phyloP scores from a whole-genome alignment of 2,329 filamentous ascomycete genomes.

The Fusarium coicis region DNA sequence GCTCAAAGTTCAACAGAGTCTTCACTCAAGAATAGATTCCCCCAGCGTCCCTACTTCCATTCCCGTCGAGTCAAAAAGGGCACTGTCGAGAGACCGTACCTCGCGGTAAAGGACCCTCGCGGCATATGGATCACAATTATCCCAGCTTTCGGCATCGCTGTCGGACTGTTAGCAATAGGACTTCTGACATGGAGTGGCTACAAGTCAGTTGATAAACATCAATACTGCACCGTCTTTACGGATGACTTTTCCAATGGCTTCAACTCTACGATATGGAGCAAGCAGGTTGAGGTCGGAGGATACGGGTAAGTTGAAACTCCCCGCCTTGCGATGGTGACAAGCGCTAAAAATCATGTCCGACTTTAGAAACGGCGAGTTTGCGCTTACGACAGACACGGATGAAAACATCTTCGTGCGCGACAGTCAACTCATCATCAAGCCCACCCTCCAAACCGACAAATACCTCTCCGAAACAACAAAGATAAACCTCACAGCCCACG shows the following conservation, averaged over 20 bases:
- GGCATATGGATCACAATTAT: background rate
- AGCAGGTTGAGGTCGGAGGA: background rate
- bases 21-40: background rate
- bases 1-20: background rate
- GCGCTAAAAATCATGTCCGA: accelerated
- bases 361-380: background rate
- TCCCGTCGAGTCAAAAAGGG: background rate
- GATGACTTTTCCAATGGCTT: background rate
- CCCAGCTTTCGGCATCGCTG: background rate
- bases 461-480: background rate
- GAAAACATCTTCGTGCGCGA: background rate
- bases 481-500: background rate
- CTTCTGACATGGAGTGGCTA: background rate
- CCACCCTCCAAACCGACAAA: background rate
- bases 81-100: background rate
- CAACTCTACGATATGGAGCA: background rate
- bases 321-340: accelerated
- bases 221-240: background rate
- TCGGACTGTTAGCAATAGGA: background rate
- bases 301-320: background rate
- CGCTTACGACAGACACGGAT: background rate
- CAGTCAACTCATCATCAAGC: background rate
- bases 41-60: background rate
- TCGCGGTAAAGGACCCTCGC: background rate
- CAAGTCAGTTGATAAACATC: background rate